Evolutionary conservation across 306 rosid species (phyloP), one percentile per base, ranked within the genome.

Genomic region (Trichosanthes cucumerina): DNA sequence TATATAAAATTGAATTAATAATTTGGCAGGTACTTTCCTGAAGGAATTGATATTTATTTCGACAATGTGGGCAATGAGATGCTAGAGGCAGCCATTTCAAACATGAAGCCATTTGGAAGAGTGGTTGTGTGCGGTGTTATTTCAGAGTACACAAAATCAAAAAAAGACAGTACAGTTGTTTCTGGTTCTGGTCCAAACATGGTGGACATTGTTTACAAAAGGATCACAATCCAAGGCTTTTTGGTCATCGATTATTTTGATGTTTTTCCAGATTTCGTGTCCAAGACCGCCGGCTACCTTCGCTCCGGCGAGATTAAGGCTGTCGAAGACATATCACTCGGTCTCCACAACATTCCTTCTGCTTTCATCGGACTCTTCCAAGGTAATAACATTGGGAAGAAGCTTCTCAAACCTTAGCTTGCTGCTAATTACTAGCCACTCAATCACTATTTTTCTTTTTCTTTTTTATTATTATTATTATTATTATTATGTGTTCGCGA

Each of bases 61-160:
- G 97, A 93, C 87, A 91, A 93, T 50, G 98, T 93, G 36, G 96
- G 96, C 1, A 89, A 64, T 0, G 88, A 87, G 71, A 91, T 89
- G 88, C 81, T 86, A 23, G 90, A 89, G 36, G 98, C 94, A 54
- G 88, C 94, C 0, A 60, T 91, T 74, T 77, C 66, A 1, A 93
- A 89, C 78, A 88, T 91, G 96, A 93, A 86, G 53, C 7, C 64
- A 15, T 85, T 79, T 39, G 98, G 97, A 7, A 90, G 87, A 82
- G 89, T 93, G 77, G 86, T 84, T 9, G 76, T 69, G 24, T 93
- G 93, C 79, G 92, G 96, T 0, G 89, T 88, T 5, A 91, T 93
- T 0, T 80, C 97, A 0, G 88, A 93, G 80, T 91, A 91, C 31
- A 85, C 83, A 1, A 76, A 86, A 74, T 47, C 59, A 3, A 89